phyloP scores from a whole-genome alignment of 768 basidiomycete genomes.

The Suillus plorans region DNA sequence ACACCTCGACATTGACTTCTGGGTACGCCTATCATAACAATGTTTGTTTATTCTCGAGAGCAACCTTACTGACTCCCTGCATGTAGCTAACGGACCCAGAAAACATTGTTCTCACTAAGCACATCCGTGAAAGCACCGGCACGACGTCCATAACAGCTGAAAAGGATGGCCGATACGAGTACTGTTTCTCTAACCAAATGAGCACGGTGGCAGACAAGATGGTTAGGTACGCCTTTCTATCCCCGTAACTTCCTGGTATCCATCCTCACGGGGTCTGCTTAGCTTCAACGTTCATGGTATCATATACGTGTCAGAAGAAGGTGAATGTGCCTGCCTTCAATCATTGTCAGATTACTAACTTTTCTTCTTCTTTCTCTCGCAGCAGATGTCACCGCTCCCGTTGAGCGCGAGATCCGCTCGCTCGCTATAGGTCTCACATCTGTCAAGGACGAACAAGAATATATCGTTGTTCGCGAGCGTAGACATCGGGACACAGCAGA shows the following conservation, averaged over 20 bases:
- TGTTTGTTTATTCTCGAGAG: neutral
- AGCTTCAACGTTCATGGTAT: conserved; percentile 99
- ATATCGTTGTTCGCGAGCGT: conserved; percentile 91
- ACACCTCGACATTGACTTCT: conserved; percentile 96
- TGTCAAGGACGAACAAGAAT: conserved; percentile 99
- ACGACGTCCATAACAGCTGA: conserved; percentile 85
- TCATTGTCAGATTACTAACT: neutral
- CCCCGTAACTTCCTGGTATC: neutral
- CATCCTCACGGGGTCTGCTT: conserved; percentile 9
- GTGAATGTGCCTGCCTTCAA: conserved; percentile 38
- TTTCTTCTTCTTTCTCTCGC: conserved; percentile 1
- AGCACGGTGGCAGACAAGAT: conserved; percentile 94
- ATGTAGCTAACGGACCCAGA: conserved; percentile 80
- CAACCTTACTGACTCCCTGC: conserved; percentile 6
- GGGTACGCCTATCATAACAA: conserved; percentile 48
- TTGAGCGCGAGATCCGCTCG: conserved; percentile 91
- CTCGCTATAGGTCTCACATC: conserved; percentile 78
- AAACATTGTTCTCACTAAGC: conserved; percentile 65
- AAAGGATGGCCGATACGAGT: conserved; percentile 85
- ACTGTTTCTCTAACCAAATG: conserved; percentile 99
- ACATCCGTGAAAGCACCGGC: conserved; percentile 86
- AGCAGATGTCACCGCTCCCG: conserved; percentile 84
- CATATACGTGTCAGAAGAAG: conserved; percentile 90
- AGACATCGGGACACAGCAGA: conserved; percentile 94
- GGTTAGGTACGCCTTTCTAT: conserved; percentile 59